A percentile compares a stretch with the other conserved stretches of the same genome.
These are phyloP conservation scores for Effrenium voratum DNA, from an alignment of 73 alveolate species.

Conservation along the genomic window DNA sequence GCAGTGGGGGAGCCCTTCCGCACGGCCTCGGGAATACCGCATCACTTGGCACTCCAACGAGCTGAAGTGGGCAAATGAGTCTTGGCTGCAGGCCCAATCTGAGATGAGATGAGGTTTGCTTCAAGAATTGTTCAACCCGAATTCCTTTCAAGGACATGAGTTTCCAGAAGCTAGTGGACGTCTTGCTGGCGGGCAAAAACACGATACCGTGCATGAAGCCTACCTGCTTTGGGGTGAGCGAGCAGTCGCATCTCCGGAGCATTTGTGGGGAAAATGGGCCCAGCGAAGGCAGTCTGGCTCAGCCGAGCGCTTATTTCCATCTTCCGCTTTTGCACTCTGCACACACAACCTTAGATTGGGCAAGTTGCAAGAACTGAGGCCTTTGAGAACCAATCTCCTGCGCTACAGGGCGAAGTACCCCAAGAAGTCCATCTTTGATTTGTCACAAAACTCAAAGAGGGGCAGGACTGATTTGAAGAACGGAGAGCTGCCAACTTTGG, in stretches of 20 bases:
- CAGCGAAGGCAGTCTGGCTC: too few species aligned
- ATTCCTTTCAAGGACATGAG: not conserved
- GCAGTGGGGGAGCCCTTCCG: not conserved
- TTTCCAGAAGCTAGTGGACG: too few species aligned
- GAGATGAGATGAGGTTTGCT: not conserved
- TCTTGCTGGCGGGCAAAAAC: too few species aligned
- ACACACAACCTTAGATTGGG: too few species aligned
- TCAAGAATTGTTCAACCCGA: not conserved
- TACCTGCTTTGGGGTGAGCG: too few species aligned
- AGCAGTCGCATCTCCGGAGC: too few species aligned
- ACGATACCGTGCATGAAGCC: too few species aligned
- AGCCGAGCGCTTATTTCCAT: too few species aligned
- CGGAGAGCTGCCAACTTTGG: not conserved
- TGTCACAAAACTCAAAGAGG: not conserved
- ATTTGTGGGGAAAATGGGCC: too few species aligned
- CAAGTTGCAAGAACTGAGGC: too few species aligned
- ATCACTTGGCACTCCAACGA: not conserved
- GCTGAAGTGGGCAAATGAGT: not conserved
- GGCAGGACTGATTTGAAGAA: not conserved
- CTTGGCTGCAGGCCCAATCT: not conserved
- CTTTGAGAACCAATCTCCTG: not conserved
- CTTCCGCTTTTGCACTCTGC: too few species aligned
- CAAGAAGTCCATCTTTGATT: not conserved
- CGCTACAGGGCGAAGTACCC: not conserved
- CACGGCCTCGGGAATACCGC: constrained; percentile 27